A percentile compares a stretch with the other conserved stretches of the same genome.
These are phyloP conservation scores for Ramichloridium luteum DNA, from an alignment of 2,329 filamentous ascomycete species.

Conservation along the genomic window DNA sequence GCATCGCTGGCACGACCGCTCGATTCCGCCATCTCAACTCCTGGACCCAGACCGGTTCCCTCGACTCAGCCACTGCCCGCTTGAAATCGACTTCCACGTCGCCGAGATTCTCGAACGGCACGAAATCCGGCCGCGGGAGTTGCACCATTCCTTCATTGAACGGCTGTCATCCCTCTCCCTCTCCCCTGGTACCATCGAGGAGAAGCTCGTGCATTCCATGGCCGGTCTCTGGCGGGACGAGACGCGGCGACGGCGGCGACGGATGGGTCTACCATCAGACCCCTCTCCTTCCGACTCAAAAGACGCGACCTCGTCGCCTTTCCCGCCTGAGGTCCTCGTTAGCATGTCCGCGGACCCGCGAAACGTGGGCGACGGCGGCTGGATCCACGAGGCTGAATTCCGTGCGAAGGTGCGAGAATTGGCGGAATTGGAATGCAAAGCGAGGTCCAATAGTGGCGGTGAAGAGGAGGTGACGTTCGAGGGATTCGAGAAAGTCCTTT, in stretches of 20 bases:
- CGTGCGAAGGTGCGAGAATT: constrained; percentile 51
- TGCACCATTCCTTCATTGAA: constrained; percentile 84
- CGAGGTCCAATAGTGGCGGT: constrained; percentile 34
- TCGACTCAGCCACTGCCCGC: constrained; percentile 71
- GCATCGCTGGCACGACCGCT: constrained; percentile 70
- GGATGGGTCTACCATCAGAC: constrained; percentile 49
- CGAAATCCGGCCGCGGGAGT: constrained; percentile 58
- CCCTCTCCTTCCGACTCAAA: too few species aligned
- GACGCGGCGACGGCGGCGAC: constrained; percentile 61
- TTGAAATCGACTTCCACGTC: constrained; percentile 82
- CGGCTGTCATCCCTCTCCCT: constrained; percentile 44
- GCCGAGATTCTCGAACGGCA: constrained; percentile 77
- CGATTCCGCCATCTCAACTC: constrained; percentile 48
- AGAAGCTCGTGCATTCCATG: constrained; percentile 89
- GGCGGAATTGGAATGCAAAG: constrained; percentile 49
- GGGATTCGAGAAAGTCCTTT: too few species aligned
- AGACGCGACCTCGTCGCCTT: constrained; percentile 52
- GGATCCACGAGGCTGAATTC: constrained; percentile 88
- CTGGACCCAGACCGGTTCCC: constrained; percentile 54
- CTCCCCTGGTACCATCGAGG: constrained; percentile 43
- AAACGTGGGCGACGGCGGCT: constrained; percentile 59
- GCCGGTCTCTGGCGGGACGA: constrained; percentile 88
- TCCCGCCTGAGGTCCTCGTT: constrained; percentile 66
- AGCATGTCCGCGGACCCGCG: constrained; percentile 80
- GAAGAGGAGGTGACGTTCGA: constrained; percentile 39